Percentiles rank a stretch among this genome's conserved stretches.
phyloP scores from a whole-genome alignment of 257 asterid genomes.

The Solanum sparsipilum region DNA sequence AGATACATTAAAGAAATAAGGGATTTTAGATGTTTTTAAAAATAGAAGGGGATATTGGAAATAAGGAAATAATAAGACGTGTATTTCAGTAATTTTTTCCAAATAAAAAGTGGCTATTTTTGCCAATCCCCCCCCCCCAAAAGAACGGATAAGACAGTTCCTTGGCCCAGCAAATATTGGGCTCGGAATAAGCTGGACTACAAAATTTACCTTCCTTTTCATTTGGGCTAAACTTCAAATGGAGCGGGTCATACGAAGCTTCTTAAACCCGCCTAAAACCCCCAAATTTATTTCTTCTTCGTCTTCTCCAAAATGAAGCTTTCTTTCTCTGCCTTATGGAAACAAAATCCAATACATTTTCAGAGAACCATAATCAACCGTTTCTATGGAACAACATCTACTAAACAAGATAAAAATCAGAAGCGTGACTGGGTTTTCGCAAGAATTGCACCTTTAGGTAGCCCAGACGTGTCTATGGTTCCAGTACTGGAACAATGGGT shows the following conservation, averaged over 20 bases:
- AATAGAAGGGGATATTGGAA: too few species aligned
- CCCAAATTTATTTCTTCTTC: neutral
- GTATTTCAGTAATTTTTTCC: too few species aligned
- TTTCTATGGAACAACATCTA: neutral
- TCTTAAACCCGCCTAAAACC: neutral
- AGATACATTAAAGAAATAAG: too few species aligned
- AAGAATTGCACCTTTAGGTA: conserved; percentile 39
- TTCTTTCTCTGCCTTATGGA: neutral
- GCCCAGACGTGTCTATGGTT: conserved; percentile 34
- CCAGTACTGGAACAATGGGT: conserved; percentile 59
- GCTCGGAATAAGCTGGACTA: neutral
- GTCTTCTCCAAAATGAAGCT: conserved; percentile 4
- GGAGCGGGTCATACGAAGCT: neutral
- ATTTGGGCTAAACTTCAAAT: neutral
- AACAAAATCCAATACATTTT: neutral
- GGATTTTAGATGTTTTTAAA: too few species aligned
- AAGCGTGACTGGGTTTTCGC: conserved; percentile 2
- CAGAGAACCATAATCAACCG: neutral
- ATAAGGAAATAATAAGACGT: too few species aligned
- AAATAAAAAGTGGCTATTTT: neutral
- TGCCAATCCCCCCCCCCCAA: too few species aligned
- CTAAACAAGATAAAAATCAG: neutral
- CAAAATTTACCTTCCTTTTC: neutral
- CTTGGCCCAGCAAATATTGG: neutral
- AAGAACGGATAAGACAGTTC: neutral